Conservation (phyloP, 2,329 filamentous ascomycete species). For the Cladobotryum protrusum region DNA sequence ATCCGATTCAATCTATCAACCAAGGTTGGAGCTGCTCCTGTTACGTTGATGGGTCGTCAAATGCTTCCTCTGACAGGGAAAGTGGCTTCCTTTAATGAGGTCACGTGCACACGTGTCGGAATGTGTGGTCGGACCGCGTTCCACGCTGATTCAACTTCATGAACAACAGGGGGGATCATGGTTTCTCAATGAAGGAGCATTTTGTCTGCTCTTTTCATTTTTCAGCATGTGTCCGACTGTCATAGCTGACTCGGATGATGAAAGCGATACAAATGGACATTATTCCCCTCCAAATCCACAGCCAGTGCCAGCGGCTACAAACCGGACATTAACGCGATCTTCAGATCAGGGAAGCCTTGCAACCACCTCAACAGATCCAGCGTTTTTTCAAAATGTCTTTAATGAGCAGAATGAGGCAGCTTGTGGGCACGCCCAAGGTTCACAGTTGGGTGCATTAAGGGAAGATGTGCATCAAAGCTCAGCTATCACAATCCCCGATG, state of each 20-base stretch:
- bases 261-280: constrained; percentile 20
- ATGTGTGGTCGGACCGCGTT: background rate
- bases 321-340: constrained; percentile 14
- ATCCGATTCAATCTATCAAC: too few relatives aligned
- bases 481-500: constrained; percentile 13
- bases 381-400: constrained; percentile 42
- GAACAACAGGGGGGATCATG: background rate
- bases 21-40: too few relatives aligned
- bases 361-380: constrained; percentile 41
- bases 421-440: constrained; percentile 14
- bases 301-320: constrained; percentile 6
- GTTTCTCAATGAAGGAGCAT: background rate
- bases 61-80: too few relatives aligned
- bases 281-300: constrained; percentile 14
- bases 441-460: background rate
- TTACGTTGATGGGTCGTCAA: too few relatives aligned
- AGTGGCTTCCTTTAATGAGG: background rate
- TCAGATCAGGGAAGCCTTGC: constrained; percentile 22
- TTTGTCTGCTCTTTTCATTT: background rate
- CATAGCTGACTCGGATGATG: constrained; percentile 37
- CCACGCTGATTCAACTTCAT: background rate
- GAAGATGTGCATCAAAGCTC: constrained; percentile 9
- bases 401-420: constrained; percentile 37
- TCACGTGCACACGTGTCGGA: background rate
- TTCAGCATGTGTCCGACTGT: constrained; percentile 19